These are phyloP conservation scores for Phlyctochytrium bullatum DNA, from an alignment of 192 early-diverging fungal species.

Conservation along the genomic window DNA sequence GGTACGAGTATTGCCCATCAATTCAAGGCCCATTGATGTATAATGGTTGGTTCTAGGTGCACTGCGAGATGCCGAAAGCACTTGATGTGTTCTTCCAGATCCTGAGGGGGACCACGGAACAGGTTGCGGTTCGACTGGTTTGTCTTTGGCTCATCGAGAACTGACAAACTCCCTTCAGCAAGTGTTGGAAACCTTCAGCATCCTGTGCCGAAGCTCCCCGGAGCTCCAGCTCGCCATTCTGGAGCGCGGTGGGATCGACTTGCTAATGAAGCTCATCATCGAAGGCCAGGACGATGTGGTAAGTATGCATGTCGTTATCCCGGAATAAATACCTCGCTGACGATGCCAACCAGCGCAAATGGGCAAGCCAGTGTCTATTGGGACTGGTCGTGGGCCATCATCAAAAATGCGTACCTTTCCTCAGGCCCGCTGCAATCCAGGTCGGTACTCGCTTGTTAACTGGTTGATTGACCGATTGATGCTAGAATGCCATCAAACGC, in stretches of 20 bases:
- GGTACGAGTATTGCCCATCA: too few relatives aligned
- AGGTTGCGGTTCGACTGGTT: too few relatives aligned
- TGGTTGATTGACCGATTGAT: too few relatives aligned
- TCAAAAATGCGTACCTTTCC: not conserved
- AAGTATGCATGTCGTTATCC: not conserved
- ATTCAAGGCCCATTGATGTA: too few relatives aligned
- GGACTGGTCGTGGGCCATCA: not conserved
- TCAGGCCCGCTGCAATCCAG: not conserved
- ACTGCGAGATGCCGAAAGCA: too few relatives aligned
- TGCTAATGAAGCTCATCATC: not conserved
- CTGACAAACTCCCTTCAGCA: too few relatives aligned
- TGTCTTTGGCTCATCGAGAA: too few relatives aligned
- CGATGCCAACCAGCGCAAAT: constrained; percentile 1
- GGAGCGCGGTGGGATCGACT: not conserved
- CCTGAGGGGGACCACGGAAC: too few relatives aligned
- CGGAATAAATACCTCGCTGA: too few relatives aligned
- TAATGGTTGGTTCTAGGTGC: too few relatives aligned
- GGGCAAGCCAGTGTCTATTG: not conserved
- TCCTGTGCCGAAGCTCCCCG: not conserved
- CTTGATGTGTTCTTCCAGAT: too few relatives aligned
- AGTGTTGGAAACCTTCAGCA: not conserved
- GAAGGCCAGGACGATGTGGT: constrained; percentile 3
- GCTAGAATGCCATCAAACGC: not conserved
- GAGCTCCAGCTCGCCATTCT: not conserved
- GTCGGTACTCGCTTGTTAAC: too few relatives aligned